These are phyloP conservation scores for Hypoxylon subgilvum DNA, from an alignment of 495 filamentous ascomycete species.

Conservation along the genomic window DNA sequence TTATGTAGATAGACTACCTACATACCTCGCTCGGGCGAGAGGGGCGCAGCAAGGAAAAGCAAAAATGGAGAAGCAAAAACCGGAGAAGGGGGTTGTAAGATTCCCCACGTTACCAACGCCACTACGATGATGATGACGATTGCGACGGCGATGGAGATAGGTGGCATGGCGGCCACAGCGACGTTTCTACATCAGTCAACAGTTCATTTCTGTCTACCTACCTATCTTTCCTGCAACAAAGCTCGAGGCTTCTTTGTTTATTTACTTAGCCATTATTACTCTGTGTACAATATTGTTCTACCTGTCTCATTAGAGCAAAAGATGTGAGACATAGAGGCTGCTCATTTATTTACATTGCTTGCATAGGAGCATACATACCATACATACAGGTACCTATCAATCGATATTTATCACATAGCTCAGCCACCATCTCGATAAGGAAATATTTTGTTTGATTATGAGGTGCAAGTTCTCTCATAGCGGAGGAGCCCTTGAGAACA, in stretches of 20 bases:
- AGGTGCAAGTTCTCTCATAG: too few species aligned
- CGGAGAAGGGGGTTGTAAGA: conserved; percentile 7
- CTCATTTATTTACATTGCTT: neutral
- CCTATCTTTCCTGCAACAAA: neutral
- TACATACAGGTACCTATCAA: neutral
- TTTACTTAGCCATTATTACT: conserved; percentile 21
- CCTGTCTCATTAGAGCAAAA: conserved; percentile 2
- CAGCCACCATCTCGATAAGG: neutral
- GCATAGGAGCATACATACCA: neutral
- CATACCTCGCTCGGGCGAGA: conserved; percentile 35
- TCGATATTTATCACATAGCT: neutral
- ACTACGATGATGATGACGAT: conserved; percentile 15
- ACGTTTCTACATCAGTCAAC: conserved; percentile 12
- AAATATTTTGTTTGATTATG: too few species aligned
- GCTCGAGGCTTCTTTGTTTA: conserved; percentile 12
- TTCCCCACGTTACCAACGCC: conserved; percentile 3
- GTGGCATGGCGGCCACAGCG: neutral
- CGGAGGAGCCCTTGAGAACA: too few species aligned
- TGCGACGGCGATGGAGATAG: neutral
- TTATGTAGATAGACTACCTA: conserved; percentile 21
- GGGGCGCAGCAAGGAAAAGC: conserved; percentile 10
- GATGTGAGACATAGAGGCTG: conserved; percentile 23
- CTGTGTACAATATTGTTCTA: conserved; percentile 28
- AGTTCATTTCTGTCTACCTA: conserved; percentile 4
- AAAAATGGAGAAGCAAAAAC: conserved; percentile 1